Evolutionary conservation across 805 yeast genomes (phyloP).

Genomic region (Candida alai): DNA sequence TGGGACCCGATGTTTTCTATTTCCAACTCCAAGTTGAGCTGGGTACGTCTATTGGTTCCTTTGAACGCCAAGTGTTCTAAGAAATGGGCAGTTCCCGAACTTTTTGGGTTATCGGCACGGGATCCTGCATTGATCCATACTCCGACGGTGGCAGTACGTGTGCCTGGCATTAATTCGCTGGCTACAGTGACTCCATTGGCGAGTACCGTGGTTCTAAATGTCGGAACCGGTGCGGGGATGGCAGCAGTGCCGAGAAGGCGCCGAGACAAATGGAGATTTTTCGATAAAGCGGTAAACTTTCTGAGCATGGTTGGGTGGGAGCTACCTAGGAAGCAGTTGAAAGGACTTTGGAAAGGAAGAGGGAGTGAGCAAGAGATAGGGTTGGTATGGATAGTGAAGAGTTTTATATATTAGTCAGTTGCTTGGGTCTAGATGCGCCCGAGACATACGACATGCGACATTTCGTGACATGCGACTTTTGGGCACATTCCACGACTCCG

Average conservation of each 20-base stretch:
- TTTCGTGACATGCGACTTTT: too few species aligned
- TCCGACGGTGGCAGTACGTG: conserved; percentile 94
- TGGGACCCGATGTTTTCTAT: conserved; percentile 96
- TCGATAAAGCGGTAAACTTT: too few species aligned
- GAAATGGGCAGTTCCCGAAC: conserved; percentile 95
- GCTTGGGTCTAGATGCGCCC: too few species aligned
- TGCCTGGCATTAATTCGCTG: conserved; percentile 79
- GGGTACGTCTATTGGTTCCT: conserved; percentile 82
- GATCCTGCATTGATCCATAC: conserved; percentile 99
- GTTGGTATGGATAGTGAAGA: too few species aligned
- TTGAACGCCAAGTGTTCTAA: conserved; percentile 95
- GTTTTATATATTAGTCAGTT: too few species aligned
- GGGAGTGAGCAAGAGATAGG: too few species aligned
- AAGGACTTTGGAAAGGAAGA: too few species aligned
- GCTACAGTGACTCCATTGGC: conserved; percentile 96
- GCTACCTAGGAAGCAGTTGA: too few species aligned
- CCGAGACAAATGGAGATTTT: too few species aligned
- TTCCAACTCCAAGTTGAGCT: conserved; percentile 81
- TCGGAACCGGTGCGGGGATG: conserved; percentile 20
- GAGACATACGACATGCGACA: too few species aligned
- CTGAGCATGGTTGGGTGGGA: too few species aligned
- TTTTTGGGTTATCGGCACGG: conserved; percentile 84
- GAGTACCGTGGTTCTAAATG: conserved; percentile 60
- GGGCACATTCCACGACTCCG: too few species aligned
- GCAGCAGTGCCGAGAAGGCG: conserved; percentile 6